These are phyloP conservation scores for Boletellus deceptivus DNA, from an alignment of 1,284 basidiomycete species.

Conservation along the genomic window DNA sequence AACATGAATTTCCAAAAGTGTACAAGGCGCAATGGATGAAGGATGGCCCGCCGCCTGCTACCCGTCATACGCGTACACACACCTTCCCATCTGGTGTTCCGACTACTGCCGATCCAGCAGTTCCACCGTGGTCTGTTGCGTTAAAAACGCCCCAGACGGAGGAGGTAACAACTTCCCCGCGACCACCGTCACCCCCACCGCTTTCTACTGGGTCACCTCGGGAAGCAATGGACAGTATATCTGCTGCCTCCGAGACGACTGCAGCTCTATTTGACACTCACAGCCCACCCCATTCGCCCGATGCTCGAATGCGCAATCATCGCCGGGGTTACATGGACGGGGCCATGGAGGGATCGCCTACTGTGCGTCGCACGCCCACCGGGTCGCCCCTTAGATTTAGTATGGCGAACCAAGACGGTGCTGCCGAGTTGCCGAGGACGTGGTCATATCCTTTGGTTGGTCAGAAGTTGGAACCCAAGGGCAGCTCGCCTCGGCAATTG, in stretches of 20 bases:
- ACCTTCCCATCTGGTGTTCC: conserved; percentile 40
- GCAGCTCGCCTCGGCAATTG: not conserved
- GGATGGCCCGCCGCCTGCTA: conserved; percentile 21
- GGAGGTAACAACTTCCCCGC: not conserved
- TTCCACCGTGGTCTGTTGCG: conserved; percentile 39
- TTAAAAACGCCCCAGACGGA: conserved; percentile 2
- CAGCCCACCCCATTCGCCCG: conserved; percentile 23
- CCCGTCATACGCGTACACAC: conserved; percentile 31
- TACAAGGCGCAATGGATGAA: conserved; percentile 45
- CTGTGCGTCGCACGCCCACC: conserved; percentile 42
- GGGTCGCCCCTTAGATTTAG: conserved; percentile 37
- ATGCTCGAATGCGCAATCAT: conserved; percentile 39
- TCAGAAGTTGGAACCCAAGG: conserved; percentile 11
- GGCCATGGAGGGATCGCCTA: conserved; percentile 18
- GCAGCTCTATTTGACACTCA: conserved; percentile 27
- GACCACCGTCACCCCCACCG: conserved; percentile 1
- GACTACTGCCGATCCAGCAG: conserved; percentile 10
- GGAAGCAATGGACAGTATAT: conserved; percentile 25
- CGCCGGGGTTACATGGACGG: conserved; percentile 48
- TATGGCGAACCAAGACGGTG: not conserved
- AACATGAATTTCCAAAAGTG: conserved; percentile 57
- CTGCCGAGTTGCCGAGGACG: conserved; percentile 23
- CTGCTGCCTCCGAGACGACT: conserved; percentile 12
- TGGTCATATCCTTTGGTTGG: conserved; percentile 39
- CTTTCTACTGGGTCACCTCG: conserved; percentile 41